Evolutionary conservation across 352 stramenopile species (phyloP).

Genomic region (Globisporangium nagaii): DNA sequence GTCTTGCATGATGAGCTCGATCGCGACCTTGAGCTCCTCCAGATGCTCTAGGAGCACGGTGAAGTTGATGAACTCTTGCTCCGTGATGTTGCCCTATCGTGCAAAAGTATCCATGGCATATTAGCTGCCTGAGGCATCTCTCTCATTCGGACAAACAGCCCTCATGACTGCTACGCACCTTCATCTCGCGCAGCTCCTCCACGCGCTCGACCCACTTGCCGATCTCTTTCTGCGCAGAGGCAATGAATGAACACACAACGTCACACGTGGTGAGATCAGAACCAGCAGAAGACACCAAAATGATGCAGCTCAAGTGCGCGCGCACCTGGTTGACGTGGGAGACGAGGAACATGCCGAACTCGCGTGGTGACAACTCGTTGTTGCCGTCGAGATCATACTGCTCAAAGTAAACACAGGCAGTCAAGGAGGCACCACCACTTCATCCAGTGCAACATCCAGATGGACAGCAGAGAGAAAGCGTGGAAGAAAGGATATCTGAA

Average conservation of each 20-base stretch:
- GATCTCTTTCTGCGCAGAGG: slow-evolving; percentile 46
- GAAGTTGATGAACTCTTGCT: slow-evolving; percentile 85
- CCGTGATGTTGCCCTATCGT: slow-evolving; percentile 56
- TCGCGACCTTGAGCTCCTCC: slow-evolving; percentile 81
- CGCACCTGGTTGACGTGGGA: slow-evolving; percentile 80
- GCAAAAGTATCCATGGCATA: background rate
- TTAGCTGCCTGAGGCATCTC: too few relatives aligned
- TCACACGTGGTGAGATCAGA: too few relatives aligned
- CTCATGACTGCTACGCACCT: slow-evolving; percentile 22
- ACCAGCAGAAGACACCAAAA: too few relatives aligned
- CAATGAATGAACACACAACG: background rate
- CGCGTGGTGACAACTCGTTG: slow-evolving; percentile 69
- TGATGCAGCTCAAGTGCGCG: too few relatives aligned
- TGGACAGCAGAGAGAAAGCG: background rate
- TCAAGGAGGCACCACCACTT: slow-evolving; percentile 30
- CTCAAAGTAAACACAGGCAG: slow-evolving; percentile 64
- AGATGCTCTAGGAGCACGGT: slow-evolving; percentile 76
- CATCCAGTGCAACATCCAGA: too few relatives aligned
- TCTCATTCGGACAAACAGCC: background rate
- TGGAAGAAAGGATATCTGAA: slow-evolving; percentile 83
- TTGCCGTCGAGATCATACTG: slow-evolving; percentile 85
- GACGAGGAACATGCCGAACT: slow-evolving; percentile 87
- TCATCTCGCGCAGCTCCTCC: slow-evolving; percentile 48
- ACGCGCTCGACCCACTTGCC: slow-evolving; percentile 79
- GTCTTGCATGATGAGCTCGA: slow-evolving; percentile 77